phyloP scores from a whole-genome alignment of 108 stramenopile species.

The Mediolabrus comicus region DNA sequence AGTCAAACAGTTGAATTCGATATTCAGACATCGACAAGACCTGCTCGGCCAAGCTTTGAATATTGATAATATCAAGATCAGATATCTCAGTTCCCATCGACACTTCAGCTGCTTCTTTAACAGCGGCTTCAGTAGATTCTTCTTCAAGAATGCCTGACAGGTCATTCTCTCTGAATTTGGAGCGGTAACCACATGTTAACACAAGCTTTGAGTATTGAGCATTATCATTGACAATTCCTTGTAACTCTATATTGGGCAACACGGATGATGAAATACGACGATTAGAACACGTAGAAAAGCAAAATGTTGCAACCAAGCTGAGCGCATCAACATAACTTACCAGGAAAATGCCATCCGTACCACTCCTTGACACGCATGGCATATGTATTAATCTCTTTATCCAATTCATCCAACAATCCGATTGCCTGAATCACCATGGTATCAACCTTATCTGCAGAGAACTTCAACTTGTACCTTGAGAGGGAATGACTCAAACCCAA shows the following conservation, averaged over 20 bases:
- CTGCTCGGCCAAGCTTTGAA: slow-evolving; percentile 92
- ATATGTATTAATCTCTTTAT: slow-evolving; percentile 99
- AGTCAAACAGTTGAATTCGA: slow-evolving; percentile 97
- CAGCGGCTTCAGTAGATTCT: slow-evolving; percentile 77
- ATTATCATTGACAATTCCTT: slow-evolving; percentile 96
- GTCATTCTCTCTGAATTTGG: slow-evolving; percentile 81
- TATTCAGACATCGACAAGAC: slow-evolving; percentile 97
- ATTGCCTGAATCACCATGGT: slow-evolving; percentile 99
- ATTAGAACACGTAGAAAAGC: not conserved
- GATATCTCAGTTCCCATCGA: slow-evolving; percentile 99
- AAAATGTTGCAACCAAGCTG: not conserved
- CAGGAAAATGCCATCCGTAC: slow-evolving; percentile 99
- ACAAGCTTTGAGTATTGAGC: slow-evolving; percentile 95
- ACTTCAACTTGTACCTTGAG: slow-evolving; percentile 99
- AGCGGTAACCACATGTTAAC: slow-evolving; percentile 87
- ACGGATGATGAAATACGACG: not conserved
- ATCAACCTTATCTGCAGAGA: slow-evolving; percentile 99
- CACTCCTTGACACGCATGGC: slow-evolving; percentile 99
- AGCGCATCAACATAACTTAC: slow-evolving; percentile 19
- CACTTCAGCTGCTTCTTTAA: slow-evolving; percentile 99
- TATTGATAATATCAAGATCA: slow-evolving; percentile 92
- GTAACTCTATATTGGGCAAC: slow-evolving; percentile 65
- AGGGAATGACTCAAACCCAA: slow-evolving; percentile 96
- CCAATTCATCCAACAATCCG: slow-evolving; percentile 98
- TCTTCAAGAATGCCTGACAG: slow-evolving; percentile 92